Conservation (phyloP, 148 eudicot genomes). For the Amaranthus palmeri region DNA sequence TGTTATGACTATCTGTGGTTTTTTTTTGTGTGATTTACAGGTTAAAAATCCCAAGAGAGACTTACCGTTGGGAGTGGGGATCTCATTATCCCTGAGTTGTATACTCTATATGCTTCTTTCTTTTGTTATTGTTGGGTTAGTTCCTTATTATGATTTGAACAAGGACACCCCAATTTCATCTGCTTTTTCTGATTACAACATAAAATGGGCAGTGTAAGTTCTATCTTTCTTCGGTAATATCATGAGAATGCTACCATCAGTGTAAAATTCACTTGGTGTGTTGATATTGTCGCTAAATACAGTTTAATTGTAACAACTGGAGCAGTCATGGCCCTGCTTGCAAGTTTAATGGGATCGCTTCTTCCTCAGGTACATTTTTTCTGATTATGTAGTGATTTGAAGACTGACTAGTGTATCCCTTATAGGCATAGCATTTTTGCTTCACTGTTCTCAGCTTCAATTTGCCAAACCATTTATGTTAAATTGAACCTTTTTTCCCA, state of each 20-base stretch:
- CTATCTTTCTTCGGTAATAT: slow-evolving; percentile 8
- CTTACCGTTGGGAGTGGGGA: slow-evolving; percentile 60
- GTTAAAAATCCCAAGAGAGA: slow-evolving; percentile 67
- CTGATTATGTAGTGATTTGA: not conserved
- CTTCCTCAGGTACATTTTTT: slow-evolving; percentile 59
- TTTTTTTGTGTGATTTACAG: slow-evolving; percentile 25
- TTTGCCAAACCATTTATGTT: not conserved
- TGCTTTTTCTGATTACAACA: slow-evolving; percentile 55
- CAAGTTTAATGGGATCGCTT: slow-evolving; percentile 61
- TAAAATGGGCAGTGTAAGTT: slow-evolving; percentile 73
- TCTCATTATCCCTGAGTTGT: slow-evolving; percentile 54
- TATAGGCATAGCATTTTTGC: too few relatives aligned
- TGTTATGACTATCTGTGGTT: not conserved
- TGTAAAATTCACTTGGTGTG: not conserved
- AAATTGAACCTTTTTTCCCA: not conserved
- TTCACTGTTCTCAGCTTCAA: not conserved
- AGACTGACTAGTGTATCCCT: too few relatives aligned
- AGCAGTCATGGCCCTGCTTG: slow-evolving; percentile 60
- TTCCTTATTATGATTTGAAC: slow-evolving; percentile 56
- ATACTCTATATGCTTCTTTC: slow-evolving; percentile 65
- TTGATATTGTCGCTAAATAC: slow-evolving; percentile 11
- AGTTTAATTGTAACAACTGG: slow-evolving; percentile 60
- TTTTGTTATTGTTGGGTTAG: slow-evolving; percentile 58
- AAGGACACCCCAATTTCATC: slow-evolving; percentile 74
- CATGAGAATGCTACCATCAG: not conserved